Conservation (phyloP, 75 land plant genomes). For the Picea sitchensis region DNA sequence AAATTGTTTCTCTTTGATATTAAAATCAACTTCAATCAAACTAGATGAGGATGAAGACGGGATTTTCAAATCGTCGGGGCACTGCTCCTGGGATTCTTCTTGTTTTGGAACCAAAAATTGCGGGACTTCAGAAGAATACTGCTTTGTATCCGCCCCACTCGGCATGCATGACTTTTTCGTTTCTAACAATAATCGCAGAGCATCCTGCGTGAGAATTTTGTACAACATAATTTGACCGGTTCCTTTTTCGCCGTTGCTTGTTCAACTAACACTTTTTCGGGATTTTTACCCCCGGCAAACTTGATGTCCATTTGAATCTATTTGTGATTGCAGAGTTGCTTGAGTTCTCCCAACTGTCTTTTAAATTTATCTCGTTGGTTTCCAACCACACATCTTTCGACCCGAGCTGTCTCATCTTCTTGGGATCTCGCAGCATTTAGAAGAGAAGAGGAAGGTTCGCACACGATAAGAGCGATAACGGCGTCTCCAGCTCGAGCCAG, state of each 20-base stretch:
- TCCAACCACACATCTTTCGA: neutral
- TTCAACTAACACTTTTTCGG: neutral
- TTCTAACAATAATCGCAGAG: neutral
- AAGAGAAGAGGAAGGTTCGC: neutral
- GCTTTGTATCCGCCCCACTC: neutral
- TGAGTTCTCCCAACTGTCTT: neutral
- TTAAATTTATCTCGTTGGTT: neutral
- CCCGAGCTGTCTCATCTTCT: neutral
- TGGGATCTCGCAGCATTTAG: neutral
- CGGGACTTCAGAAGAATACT: neutral
- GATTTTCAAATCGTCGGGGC: too few relatives aligned
- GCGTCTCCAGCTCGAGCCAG: neutral
- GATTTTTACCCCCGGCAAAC: neutral
- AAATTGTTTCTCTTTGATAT: too few relatives aligned
- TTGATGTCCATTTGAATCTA: conserved; percentile 7
- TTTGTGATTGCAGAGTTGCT: neutral
- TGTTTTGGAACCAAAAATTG: too few relatives aligned
- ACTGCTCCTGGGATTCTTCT: too few relatives aligned
- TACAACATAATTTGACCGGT: neutral
- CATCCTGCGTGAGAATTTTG: neutral
- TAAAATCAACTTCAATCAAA: too few relatives aligned
- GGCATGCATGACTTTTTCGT: neutral
- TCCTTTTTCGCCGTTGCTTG: neutral
- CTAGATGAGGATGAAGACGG: too few relatives aligned
- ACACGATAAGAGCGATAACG: neutral